Evolutionary conservation across 1,284 basidiomycete genomes (phyloP).

Genomic region (Pseudozyma flocculosa): DNA sequence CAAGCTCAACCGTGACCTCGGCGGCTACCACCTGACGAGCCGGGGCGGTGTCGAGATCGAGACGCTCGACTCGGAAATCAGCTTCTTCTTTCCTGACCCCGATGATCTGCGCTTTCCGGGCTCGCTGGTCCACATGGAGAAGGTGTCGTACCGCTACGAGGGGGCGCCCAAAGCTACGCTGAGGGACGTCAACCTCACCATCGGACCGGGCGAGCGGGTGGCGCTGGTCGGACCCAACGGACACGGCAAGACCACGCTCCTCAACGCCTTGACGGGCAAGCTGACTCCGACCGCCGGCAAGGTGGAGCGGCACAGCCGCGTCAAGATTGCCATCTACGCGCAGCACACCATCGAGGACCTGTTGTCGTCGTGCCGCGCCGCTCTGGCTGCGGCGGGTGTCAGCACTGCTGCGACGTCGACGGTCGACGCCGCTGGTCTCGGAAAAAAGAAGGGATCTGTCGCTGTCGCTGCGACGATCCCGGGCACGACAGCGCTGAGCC

Average conservation of each 20-base stretch:
- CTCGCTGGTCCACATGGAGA: conserved; percentile 64
- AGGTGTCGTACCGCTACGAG: conserved; percentile 62
- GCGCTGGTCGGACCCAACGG: conserved; percentile 65
- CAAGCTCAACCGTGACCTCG: conserved; percentile 67
- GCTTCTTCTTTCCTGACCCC: conserved; percentile 63
- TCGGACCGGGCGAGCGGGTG: conserved; percentile 65
- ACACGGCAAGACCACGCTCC: conserved; percentile 44
- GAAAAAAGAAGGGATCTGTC: not conserved
- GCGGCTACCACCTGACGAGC: conserved; percentile 61
- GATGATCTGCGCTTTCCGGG: conserved; percentile 64
- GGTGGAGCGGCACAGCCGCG: conserved; percentile 65
- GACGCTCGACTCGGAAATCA: conserved; percentile 62
- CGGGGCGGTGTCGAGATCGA: conserved; percentile 65
- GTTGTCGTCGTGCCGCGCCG: conserved; percentile 2
- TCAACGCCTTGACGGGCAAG: conserved; percentile 64
- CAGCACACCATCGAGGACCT: conserved; percentile 60
- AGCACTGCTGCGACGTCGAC: not conserved
- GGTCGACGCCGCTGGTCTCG: too few relatives aligned
- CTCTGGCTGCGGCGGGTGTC: not conserved
- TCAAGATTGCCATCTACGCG: conserved; percentile 64
- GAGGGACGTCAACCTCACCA: conserved; percentile 64
- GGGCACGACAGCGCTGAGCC: conserved; percentile 59
- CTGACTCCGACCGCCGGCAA: conserved; percentile 64
- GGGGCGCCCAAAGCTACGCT: conserved; percentile 60
- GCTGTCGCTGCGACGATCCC: not conserved